Evolutionary conservation across 2,329 filamentous ascomycete genomes (phyloP).

Genomic region (Rachicladosporium sp.): DNA sequence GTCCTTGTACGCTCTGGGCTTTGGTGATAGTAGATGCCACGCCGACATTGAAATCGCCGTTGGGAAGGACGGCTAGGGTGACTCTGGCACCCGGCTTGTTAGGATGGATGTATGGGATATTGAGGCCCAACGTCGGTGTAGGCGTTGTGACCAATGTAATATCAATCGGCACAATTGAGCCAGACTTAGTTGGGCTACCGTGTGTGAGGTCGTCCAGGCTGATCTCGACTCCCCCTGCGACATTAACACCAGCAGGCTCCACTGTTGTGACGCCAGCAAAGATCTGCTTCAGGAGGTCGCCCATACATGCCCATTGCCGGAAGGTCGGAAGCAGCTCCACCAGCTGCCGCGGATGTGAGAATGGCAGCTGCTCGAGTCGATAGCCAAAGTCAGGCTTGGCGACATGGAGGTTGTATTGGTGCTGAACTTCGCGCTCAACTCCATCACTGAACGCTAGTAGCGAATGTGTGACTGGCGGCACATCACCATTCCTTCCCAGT

Average conservation of each 20-base stretch:
- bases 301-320: slow-evolving; percentile 63
- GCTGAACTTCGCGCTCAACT: slow-evolving; percentile 16
- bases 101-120: background rate
- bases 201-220: background rate
- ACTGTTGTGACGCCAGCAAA: slow-evolving; percentile 2
- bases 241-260: background rate
- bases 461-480: too few relatives aligned
- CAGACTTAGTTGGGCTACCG: background rate
- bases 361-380: slow-evolving; percentile 55
- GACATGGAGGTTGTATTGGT: slow-evolving; percentile 52
- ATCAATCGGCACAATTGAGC: background rate
- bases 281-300: slow-evolving; percentile 43
- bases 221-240: background rate
- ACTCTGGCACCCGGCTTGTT: background rate
- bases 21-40: background rate
- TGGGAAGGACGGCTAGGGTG: background rate
- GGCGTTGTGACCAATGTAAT: background rate
- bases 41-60: background rate
- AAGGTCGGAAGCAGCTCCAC: slow-evolving; percentile 60
- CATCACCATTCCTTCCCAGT: too few relatives aligned
- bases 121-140: background rate
- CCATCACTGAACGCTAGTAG: too few relatives aligned
- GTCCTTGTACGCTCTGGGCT: too few relatives aligned
- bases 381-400: slow-evolving; percentile 63
- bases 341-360: slow-evolving; percentile 66